These are phyloP conservation scores for Pestalotiopsis sp. DNA, from an alignment of 2,329 filamentous ascomycete species.

Conservation along the genomic window DNA sequence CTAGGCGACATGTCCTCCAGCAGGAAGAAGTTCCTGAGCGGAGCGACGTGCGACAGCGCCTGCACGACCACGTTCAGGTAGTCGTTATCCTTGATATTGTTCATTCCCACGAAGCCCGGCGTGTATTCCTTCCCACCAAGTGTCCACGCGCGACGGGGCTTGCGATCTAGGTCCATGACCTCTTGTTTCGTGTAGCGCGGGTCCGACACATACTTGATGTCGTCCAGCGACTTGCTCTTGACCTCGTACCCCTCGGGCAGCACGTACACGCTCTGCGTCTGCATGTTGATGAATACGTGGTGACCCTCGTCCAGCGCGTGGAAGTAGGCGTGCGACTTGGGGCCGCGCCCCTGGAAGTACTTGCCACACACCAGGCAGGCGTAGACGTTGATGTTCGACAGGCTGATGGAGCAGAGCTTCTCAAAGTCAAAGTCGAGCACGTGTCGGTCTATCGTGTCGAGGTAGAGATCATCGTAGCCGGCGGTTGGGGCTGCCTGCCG, in stretches of 20 bases:
- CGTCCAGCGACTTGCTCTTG: slow-evolving; percentile 88
- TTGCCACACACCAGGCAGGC: slow-evolving; percentile 97
- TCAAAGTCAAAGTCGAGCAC: slow-evolving; percentile 98
- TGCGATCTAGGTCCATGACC: slow-evolving; percentile 77
- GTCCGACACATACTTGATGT: slow-evolving; percentile 98
- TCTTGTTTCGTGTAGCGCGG: slow-evolving; percentile 81
- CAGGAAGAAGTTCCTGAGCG: slow-evolving; percentile 89
- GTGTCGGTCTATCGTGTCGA: slow-evolving; percentile 93
- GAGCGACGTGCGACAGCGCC: slow-evolving; percentile 84
- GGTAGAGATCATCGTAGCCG: slow-evolving; percentile 93
- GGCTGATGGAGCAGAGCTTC: slow-evolving; percentile 92
- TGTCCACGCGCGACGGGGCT: slow-evolving; percentile 69
- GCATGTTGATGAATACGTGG: slow-evolving; percentile 98
- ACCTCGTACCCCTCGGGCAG: slow-evolving; percentile 98
- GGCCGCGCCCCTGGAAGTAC: slow-evolving; percentile 93
- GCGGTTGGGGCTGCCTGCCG: slow-evolving; percentile 79
- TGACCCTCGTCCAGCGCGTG: slow-evolving; percentile 94
- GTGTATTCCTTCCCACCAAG: slow-evolving; percentile 83
- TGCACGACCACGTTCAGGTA: slow-evolving; percentile 97
- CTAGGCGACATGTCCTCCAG: slow-evolving; percentile 76
- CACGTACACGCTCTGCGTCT: slow-evolving; percentile 87
- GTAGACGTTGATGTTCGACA: slow-evolving; percentile 99
- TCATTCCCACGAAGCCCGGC: slow-evolving; percentile 96
- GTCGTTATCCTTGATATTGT: slow-evolving; percentile 99
- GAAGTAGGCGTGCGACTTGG: slow-evolving; percentile 95